Conservation (phyloP, 192 early-diverging fungal genomes). For the Coemansia sp. region DNA sequence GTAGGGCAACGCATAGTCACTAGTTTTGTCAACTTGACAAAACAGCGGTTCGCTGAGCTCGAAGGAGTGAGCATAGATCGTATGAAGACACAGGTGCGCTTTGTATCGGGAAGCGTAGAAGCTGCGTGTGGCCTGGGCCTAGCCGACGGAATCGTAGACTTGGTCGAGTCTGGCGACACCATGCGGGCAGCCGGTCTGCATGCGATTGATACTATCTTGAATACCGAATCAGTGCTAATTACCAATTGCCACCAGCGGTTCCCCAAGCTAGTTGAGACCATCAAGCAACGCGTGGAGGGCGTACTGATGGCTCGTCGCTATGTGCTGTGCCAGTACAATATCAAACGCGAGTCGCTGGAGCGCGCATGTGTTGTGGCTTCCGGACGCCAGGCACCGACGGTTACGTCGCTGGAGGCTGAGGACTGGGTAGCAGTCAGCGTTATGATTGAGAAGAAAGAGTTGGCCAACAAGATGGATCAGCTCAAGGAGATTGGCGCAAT, state of each 20-base stretch:
- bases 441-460: slow-evolving; percentile 80
- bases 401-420: slow-evolving; percentile 79
- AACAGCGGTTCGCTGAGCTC: slow-evolving; percentile 69
- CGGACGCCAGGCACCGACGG: slow-evolving; percentile 89
- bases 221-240: slow-evolving; percentile 87
- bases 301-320: slow-evolving; percentile 86
- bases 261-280: slow-evolving; percentile 73
- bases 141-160: slow-evolving; percentile 88
- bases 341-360: slow-evolving; percentile 63
- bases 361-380: slow-evolving; percentile 78
- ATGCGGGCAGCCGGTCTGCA: slow-evolving; percentile 98
- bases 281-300: slow-evolving; percentile 84
- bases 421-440: slow-evolving; percentile 88
- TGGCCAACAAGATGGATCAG: slow-evolving; percentile 88
- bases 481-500: slow-evolving; percentile 82
- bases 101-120: slow-evolving; percentile 92
- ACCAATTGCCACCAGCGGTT: slow-evolving; percentile 76
- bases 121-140: slow-evolving; percentile 94
- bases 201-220: slow-evolving; percentile 79
- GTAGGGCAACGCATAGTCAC: slow-evolving; percentile 91
- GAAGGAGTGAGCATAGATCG: slow-evolving; percentile 59
- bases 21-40: slow-evolving; percentile 75
- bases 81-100: slow-evolving; percentile 74
- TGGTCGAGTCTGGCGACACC: slow-evolving; percentile 95
- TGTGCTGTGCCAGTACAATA: slow-evolving; percentile 91